Percentiles rank a stretch among this genome's conserved stretches.
Evolutionary conservation across 225 moss, liverwort and hornwort genomes (phyloP).

Genomic region (Rhytidiadelphus loreus): DNA sequence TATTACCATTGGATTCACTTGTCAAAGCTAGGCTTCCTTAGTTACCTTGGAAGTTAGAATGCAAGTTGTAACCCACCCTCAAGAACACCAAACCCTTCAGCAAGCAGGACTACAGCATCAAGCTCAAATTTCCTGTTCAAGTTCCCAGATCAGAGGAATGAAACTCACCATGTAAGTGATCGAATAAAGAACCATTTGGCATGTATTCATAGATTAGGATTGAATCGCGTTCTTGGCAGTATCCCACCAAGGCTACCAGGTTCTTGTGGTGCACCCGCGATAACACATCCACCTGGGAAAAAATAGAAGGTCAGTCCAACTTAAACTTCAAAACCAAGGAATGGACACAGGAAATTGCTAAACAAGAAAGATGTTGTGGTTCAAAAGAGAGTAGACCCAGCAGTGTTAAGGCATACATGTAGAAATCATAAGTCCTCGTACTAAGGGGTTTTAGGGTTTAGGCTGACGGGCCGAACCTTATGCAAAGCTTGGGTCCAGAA

Average conservation of each 20-base stretch:
- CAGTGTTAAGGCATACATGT: background rate
- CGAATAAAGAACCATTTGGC: slow-evolving; percentile 38
- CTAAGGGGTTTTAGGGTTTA: background rate
- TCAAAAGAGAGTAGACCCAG: background rate
- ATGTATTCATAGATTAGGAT: slow-evolving; percentile 58
- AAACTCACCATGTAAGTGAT: slow-evolving; percentile 46
- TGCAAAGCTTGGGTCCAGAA: background rate
- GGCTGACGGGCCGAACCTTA: background rate
- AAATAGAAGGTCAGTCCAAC: background rate
- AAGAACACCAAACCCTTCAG: background rate
- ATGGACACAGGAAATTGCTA: too few relatives aligned
- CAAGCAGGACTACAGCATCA: background rate
- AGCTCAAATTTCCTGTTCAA: background rate
- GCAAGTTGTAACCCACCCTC: background rate
- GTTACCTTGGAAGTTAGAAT: background rate
- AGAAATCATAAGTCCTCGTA: background rate
- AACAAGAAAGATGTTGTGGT: background rate
- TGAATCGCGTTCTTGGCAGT: slow-evolving; percentile 55
- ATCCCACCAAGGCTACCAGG: slow-evolving; percentile 57
- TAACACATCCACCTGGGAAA: background rate
- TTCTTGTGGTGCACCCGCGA: slow-evolving; percentile 45
- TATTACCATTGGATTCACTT: background rate
- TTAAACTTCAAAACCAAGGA: background rate
- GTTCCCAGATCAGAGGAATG: background rate
- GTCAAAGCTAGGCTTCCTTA: background rate